phyloP scores from a whole-genome alignment of 1,284 basidiomycete genomes.

The Trametes pubescens region DNA sequence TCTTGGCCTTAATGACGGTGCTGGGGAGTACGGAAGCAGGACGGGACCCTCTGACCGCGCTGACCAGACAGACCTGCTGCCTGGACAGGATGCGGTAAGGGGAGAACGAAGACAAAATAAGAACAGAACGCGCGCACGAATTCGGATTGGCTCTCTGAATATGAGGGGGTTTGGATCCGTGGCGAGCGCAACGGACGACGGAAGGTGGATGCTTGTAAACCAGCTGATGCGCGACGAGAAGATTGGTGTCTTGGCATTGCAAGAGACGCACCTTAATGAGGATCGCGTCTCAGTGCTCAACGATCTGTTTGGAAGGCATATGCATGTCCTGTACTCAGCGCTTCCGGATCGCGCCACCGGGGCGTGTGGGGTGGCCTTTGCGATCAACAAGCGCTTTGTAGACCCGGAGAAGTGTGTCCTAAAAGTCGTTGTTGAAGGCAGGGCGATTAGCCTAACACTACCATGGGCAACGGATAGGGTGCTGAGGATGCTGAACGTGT shows the following conservation, averaged over 20 bases:
- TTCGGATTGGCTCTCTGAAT: background rate
- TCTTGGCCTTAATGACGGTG: background rate
- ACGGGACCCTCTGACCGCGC: background rate
- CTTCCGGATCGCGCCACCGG: background rate
- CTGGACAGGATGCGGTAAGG: too few species aligned
- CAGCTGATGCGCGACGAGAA: background rate
- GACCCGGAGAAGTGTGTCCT: background rate
- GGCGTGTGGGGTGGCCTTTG: background rate
- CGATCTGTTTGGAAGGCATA: background rate
- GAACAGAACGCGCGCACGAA: background rate
- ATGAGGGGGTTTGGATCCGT: background rate
- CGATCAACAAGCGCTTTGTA: background rate
- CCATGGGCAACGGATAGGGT: background rate
- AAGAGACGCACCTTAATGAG: background rate
- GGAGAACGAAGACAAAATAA: background rate
- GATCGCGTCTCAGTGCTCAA: background rate
- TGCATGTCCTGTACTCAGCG: background rate
- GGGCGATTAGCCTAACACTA: background rate
- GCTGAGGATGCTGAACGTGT: background rate
- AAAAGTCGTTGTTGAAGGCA: background rate
- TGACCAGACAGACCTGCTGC: background rate
- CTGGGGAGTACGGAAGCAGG: background rate
- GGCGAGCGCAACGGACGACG: background rate
- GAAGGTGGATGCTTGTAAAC: background rate
- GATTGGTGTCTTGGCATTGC: background rate